A percentile compares a stretch with the other conserved stretches of the same genome.
Evolutionary conservation across 2,329 filamentous ascomycete species (phyloP).

Genomic region (Cercospora sojina): DNA sequence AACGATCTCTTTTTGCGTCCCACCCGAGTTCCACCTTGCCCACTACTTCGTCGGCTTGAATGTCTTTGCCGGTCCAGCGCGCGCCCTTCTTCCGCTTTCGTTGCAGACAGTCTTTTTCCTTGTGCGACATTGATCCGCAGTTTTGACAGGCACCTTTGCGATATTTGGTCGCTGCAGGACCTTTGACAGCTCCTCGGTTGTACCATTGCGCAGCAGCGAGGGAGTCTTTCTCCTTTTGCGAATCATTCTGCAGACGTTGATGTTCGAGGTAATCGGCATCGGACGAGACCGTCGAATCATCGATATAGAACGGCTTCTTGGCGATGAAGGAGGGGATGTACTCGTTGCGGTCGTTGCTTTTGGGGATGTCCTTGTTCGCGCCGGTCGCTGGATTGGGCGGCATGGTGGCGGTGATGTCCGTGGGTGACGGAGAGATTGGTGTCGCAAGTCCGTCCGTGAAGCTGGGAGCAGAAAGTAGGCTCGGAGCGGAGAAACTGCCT

Average conservation of each 20-base stretch:
- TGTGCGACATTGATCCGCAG: slow-evolving; percentile 95
- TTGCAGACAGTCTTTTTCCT: slow-evolving; percentile 88
- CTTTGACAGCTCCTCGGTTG: slow-evolving; percentile 73
- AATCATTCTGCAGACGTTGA: slow-evolving; percentile 72
- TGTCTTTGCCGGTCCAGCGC: slow-evolving; percentile 87
- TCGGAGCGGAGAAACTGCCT: background rate
- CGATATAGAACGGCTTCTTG: slow-evolving; percentile 94
- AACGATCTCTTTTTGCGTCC: slow-evolving; percentile 96
- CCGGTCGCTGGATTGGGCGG: slow-evolving; percentile 53
- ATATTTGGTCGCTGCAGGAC: slow-evolving; percentile 90
- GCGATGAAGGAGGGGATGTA: slow-evolving; percentile 99
- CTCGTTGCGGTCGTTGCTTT: slow-evolving; percentile 84
- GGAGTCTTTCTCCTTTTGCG: slow-evolving; percentile 56
- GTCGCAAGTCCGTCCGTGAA: background rate
- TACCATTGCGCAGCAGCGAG: slow-evolving; percentile 79
- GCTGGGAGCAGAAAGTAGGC: background rate
- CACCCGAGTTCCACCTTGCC: slow-evolving; percentile 86
- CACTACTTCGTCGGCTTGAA: slow-evolving; percentile 85
- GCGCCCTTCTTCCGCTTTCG: slow-evolving; percentile 86
- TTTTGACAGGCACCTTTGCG: slow-evolving; percentile 98
- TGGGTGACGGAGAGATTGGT: background rate
- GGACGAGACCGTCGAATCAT: slow-evolving; percentile 64
- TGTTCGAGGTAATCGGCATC: slow-evolving; percentile 90
- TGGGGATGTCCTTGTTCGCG: slow-evolving; percentile 63
- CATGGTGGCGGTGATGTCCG: slow-evolving; percentile 19